Evolutionary conservation across 345 rosid genomes (phyloP).

Genomic region (Heritiera littoralis): DNA sequence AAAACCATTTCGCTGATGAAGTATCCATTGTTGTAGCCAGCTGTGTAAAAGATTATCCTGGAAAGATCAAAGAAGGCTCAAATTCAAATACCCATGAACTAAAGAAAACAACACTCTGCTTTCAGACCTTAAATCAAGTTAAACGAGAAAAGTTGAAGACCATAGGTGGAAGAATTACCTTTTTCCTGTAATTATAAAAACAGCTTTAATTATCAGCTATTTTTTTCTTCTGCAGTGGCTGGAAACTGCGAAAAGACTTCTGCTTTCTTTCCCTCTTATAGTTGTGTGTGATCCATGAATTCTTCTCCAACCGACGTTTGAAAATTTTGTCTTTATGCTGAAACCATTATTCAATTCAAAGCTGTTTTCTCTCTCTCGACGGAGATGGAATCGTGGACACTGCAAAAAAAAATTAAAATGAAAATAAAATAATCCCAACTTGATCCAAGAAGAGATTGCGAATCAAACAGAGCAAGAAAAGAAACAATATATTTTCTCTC

Average conservation of each 20-base stretch:
- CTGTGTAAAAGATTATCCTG: background rate
- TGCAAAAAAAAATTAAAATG: background rate
- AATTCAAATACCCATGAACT: background rate
- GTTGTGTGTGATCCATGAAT: background rate
- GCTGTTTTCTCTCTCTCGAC: background rate
- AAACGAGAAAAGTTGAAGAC: background rate
- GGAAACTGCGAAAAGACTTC: background rate
- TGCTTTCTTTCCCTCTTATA: constrained; percentile 9
- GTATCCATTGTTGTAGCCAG: constrained; percentile 29
- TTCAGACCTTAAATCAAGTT: background rate
- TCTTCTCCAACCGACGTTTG: constrained; percentile 12
- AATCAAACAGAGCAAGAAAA: background rate
- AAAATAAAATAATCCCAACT: background rate
- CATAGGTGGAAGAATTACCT: background rate
- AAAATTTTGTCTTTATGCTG: background rate
- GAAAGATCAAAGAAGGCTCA: background rate
- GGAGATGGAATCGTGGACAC: constrained; percentile 7
- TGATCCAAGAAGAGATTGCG: constrained; percentile 15
- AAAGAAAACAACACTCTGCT: background rate
- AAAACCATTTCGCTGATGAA: constrained; percentile 48
- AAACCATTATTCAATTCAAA: constrained; percentile 1
- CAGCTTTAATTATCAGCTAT: background rate
- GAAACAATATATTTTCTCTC: background rate
- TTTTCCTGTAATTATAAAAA: background rate
- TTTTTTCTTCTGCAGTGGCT: background rate